Evolutionary conservation across 306 rosid genomes (phyloP).

Genomic region (Delonix regia): DNA sequence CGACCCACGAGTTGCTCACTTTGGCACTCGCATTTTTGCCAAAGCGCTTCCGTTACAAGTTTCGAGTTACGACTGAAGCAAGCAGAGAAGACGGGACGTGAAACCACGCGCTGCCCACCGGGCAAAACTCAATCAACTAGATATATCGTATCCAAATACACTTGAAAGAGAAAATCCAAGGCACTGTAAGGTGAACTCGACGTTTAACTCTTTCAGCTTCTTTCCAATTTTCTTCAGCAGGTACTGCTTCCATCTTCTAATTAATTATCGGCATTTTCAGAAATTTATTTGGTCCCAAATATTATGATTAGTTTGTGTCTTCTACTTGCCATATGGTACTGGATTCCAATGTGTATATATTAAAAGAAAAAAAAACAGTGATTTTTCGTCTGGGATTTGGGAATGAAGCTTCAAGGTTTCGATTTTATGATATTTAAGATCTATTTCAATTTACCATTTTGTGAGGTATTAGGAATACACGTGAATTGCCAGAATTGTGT

Average conservation of each 20-base stretch:
- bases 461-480: neutral
- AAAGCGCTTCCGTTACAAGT: too few species aligned
- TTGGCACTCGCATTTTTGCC: too few species aligned
- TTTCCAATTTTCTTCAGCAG: slow-evolving; percentile 77
- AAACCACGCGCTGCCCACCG: neutral
- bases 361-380: neutral
- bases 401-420: neutral
- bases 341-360: neutral
- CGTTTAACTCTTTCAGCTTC: slow-evolving; percentile 78
- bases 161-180: slow-evolving; percentile 42
- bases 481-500: slow-evolving; percentile 13
- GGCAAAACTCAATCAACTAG: neutral
- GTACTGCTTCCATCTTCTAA: slow-evolving; percentile 35
- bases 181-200: slow-evolving; percentile 69
- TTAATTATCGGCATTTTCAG: neutral
- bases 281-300: neutral
- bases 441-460: slow-evolving; percentile 1
- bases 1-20: too few species aligned
- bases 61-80: neutral
- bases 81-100: neutral
- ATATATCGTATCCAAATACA: neutral
- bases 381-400: slow-evolving; percentile 2
- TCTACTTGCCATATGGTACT: neutral
- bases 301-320: neutral
- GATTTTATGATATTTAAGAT: slow-evolving; percentile 18